Conservation (phyloP, 129 eudicot genomes). For the Arctium minus region DNA sequence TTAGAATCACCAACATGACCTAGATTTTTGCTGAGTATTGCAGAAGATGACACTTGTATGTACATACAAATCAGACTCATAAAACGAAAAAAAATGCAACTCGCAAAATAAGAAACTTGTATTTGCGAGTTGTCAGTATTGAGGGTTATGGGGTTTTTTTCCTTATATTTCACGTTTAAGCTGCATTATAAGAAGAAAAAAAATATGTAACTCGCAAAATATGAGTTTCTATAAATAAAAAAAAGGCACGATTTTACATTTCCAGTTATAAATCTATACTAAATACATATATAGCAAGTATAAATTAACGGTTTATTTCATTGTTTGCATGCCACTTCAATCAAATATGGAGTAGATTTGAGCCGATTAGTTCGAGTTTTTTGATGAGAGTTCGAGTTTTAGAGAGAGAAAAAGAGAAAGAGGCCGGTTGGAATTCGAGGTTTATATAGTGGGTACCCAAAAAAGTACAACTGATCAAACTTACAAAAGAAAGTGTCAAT, state of each 20-base stretch:
- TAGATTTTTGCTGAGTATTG: not conserved
- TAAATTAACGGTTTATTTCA: no score
- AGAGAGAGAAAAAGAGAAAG: not conserved
- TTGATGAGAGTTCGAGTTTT: no score
- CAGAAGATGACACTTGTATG: not conserved
- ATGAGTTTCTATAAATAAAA: not conserved
- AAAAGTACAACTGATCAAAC: no score
- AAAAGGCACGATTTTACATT: not conserved
- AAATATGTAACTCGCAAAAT: not conserved
- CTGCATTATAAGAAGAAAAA: not conserved
- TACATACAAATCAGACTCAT: not conserved
- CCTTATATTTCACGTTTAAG: not conserved
- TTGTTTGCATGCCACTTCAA: not conserved
- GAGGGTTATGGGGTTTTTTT: not conserved
- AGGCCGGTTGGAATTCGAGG: no score
- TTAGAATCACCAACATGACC: not conserved
- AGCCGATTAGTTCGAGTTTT: not conserved
- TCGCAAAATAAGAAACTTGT: not conserved
- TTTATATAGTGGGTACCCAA: no score
- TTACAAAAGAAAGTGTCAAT: no score
- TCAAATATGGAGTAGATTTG: no score
- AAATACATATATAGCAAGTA: not conserved
- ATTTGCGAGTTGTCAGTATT: not conserved
- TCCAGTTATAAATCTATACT: not conserved
- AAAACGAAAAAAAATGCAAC: not conserved